Evolutionary conservation across 257 asterid species (phyloP), one percentile per base, ranked within the genome.

Genomic region (Ilex aquifolium): DNA sequence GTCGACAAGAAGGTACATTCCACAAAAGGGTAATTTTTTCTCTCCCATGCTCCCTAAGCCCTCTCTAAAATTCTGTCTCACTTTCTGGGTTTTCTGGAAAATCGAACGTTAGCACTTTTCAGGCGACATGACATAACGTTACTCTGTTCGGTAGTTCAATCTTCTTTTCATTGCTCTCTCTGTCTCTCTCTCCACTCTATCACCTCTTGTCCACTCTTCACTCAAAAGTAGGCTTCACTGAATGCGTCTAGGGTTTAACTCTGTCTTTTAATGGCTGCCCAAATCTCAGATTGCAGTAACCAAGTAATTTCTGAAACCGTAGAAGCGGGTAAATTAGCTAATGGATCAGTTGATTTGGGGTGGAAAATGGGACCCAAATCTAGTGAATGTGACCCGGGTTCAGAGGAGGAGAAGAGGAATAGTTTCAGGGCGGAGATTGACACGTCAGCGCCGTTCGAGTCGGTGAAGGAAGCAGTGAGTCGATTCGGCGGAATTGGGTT

Each of bases 391-490:
- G 70, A 60, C 57, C 62, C 75, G 50, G 62, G 53, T 62, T 49
- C 63, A 27, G 17, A 60, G 31, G 60, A 16, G 59, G 57, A 55
- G 69, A 48, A 27, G 54, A 36, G 32, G 54, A 59, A 13, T 29
- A 50, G 15, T 21, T 21, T 17, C 56, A 71, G 91, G 85, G 80
- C 77, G 11, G 97, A 87, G 73, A 84, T 93, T 36, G 99, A 87
- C 77, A 92, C 99, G 27, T 93, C 97, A 2, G 91, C 91, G 32
- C 97, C 97, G 40, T 85, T 93, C 68, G 96, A 85, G 84, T 93
- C 97, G 0, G 99, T 93, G 0, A 93, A 82, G 77, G 96, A 93
- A 79, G 99, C 97, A 17, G 95, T 90, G 11, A 76, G 31, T 65
- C 83, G 85, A 15, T 93, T 93, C 59, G 99, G 99, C 14, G 99